Evolutionary conservation across 1,284 basidiomycete genomes (phyloP).

Genomic region (Pascua sp.): DNA sequence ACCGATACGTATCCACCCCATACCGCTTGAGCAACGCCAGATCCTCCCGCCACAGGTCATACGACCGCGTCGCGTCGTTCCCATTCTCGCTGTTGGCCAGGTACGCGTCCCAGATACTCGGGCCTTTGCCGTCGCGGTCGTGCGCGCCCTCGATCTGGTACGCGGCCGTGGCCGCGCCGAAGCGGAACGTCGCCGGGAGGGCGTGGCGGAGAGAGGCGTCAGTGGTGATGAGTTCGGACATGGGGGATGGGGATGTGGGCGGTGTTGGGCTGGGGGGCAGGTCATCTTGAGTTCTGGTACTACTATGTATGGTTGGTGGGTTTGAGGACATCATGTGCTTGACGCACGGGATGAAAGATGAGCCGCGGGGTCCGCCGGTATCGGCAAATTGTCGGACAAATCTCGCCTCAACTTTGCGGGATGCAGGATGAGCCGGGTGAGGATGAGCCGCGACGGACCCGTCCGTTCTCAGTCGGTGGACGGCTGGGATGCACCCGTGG

Average conservation of each 20-base stretch:
- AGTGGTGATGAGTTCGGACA: constrained; percentile 10
- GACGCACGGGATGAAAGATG: not conserved
- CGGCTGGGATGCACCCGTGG: too few species aligned
- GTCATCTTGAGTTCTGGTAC: too few species aligned
- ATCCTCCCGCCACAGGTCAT: constrained; percentile 61
- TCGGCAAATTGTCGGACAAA: too few species aligned
- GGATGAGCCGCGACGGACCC: too few species aligned
- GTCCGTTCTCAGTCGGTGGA: too few species aligned
- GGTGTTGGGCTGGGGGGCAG: not conserved
- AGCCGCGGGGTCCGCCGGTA: too few species aligned
- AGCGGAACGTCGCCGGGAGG: constrained; percentile 59
- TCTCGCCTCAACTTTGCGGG: too few species aligned
- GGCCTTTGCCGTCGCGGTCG: constrained; percentile 25
- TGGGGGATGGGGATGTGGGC: not conserved
- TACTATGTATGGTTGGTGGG: not conserved
- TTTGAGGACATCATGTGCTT: not conserved
- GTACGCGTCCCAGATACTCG: constrained; percentile 52
- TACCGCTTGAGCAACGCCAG: constrained; percentile 60
- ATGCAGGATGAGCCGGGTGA: too few species aligned
- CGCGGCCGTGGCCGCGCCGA: constrained; percentile 62
- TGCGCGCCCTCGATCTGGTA: constrained; percentile 36
- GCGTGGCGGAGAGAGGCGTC: constrained; percentile 12
- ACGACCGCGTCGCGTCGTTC: constrained; percentile 25
- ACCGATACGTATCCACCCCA: constrained; percentile 58
- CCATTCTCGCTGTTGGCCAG: constrained; percentile 13